Conservation (phyloP, 495 filamentous ascomycete genomes). For the Xylaria flabelliformis region DNA sequence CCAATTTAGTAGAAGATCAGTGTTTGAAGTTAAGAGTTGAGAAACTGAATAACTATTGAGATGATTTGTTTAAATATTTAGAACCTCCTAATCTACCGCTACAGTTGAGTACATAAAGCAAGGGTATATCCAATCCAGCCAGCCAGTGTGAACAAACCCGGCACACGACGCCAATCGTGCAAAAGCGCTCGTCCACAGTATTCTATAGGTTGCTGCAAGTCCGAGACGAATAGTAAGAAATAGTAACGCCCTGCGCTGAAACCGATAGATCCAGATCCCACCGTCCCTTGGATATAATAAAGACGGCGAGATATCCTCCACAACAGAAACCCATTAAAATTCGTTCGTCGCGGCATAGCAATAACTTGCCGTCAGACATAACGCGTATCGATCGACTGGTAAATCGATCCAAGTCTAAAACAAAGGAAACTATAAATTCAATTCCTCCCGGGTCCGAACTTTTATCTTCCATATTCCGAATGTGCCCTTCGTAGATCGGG, state of each 20-base stretch:
- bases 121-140: conserved; percentile 45
- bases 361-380: neutral
- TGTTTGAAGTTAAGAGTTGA: neutral
- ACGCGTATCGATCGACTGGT: neutral
- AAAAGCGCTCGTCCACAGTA: conserved; percentile 18
- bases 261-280: conserved; percentile 8
- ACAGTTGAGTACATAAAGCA: conserved; percentile 31
- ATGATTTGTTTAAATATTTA: neutral
- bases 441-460: conserved; percentile 14
- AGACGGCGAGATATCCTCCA: conserved; percentile 1
- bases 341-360: neutral
- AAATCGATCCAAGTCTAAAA: conserved; percentile 17
- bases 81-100: conserved; percentile 20
- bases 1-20: neutral
- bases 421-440: conserved; percentile 24
- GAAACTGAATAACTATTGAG: neutral
- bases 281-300: neutral
- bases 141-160: conserved; percentile 41
- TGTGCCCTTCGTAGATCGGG: conserved; percentile 7
- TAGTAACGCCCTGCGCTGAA: conserved; percentile 26
- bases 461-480: conserved; percentile 24
- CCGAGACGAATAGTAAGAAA: conserved; percentile 22
- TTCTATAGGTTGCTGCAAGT: conserved; percentile 36
- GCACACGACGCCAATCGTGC: conserved; percentile 30
- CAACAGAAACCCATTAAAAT: conserved; percentile 15